Evolutionary conservation across 2,329 filamentous ascomycete genomes (phyloP), one percentile per base, ranked within the genome.

Genomic region (Neonectria sp.): DNA sequence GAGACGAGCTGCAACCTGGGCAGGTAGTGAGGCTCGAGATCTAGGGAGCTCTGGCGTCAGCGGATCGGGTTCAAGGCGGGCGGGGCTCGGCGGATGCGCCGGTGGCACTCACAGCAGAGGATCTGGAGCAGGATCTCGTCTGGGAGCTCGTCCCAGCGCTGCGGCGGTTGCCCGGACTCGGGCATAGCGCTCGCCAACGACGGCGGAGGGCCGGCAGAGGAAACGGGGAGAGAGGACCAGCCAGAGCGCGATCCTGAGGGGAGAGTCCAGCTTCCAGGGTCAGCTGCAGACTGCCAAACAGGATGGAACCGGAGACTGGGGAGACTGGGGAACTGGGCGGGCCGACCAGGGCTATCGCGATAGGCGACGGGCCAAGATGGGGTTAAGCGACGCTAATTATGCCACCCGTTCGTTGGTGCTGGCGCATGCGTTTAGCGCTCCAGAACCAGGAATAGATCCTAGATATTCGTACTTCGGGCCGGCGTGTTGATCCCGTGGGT

Each of bases 1-100:
- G 90, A 95, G 13, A 94, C 89, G 24, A 88, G 86, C 80, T 95
- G 93, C 37, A 95, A 83, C 62, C 81, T 86, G 64, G 92, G 88
- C 67, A 95, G 73, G 51, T 79, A 68, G 33, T 71, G 70, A 31
- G 81, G 81, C n/a, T 79, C 76, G 64, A 82, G 79, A 68, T 79
- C 81, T 82, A 63, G 21, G 31, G 40, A 37, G 55, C 48, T 17
- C 51, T 65, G 63, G 62, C 64, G 73, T 76, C 69, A 73, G 73
- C 63, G 60, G 58, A 52, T 40, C 48, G 29, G 33, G 49, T 56
- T 65, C 49, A 9, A 25, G 37, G 62, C 62, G 61, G 55, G 63
- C 71, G 71, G 68, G 70, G 66, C 66, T 60, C 49, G 51, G 51
- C 51, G 51, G 31, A 6, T 37, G 31, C 4, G 31, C 17, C 27